These are phyloP conservation scores for Irineochytrium annulatum DNA, from an alignment of 192 early-diverging fungal genomes.

Conservation along the genomic window DNA sequence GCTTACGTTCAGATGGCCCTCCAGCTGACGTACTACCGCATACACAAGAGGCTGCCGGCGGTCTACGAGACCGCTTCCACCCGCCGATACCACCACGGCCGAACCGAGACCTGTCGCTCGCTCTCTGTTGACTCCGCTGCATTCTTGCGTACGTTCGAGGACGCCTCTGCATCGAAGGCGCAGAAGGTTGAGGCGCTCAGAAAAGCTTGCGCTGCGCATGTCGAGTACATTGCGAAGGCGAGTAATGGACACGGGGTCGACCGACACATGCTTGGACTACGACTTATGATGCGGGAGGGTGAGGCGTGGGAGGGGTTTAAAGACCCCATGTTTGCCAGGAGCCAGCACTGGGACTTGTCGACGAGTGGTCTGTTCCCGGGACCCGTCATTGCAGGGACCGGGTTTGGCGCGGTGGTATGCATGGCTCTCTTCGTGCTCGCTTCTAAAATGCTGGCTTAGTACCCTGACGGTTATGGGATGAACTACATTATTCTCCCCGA, in stretches of 20 bases:
- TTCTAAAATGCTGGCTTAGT: slow-evolving; percentile 8
- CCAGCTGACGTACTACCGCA: slow-evolving; percentile 78
- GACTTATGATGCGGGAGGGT: slow-evolving; percentile 44
- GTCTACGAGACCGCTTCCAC: slow-evolving; percentile 87
- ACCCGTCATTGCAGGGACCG: slow-evolving; percentile 65
- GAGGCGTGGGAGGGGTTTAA: slow-evolving; percentile 36
- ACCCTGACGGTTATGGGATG: slow-evolving; percentile 78
- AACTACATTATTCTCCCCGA: slow-evolving; percentile 73
- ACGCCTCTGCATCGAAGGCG: slow-evolving; percentile 60
- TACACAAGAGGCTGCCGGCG: slow-evolving; percentile 57
- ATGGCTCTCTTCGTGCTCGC: slow-evolving; percentile 1
- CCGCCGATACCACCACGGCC: slow-evolving; percentile 72
- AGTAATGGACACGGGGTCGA: slow-evolving; percentile 70
- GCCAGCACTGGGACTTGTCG: slow-evolving; percentile 66
- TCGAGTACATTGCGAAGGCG: slow-evolving; percentile 54
- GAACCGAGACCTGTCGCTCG: slow-evolving; percentile 84
- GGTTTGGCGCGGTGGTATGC: slow-evolving; percentile 74
- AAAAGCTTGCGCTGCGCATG: slow-evolving; percentile 56
- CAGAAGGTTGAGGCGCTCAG: slow-evolving; percentile 55
- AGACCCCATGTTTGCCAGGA: slow-evolving; percentile 69
- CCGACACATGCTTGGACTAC: slow-evolving; percentile 77
- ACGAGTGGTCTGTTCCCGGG: slow-evolving; percentile 74
- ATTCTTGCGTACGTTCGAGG: slow-evolving; percentile 66
- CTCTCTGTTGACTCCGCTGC: slow-evolving; percentile 63
- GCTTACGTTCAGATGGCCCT: slow-evolving; percentile 84